Base-by-base conservation (phyloP, 1,139 yeast genomes). In the Zygosaccharomyces pseudobailii region DNA sequence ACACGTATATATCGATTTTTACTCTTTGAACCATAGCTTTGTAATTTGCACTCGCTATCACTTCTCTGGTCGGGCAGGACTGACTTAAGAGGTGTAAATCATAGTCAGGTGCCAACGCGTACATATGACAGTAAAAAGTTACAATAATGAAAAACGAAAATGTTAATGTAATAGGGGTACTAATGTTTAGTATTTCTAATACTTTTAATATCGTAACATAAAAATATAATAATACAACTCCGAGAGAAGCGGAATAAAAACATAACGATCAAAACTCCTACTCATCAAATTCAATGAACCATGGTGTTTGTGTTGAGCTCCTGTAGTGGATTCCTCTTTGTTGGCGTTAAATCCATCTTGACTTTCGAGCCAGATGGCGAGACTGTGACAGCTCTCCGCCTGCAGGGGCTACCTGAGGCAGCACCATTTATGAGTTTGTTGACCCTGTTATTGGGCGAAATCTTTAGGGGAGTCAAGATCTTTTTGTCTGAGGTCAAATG, bases 361-460 rank as follows among this genome's bases (percentile, higher is more conserved):
- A 41, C 23, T 17, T 40, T 34, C 17, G 17, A 13, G 17, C 17
- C 17, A 20, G 27, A 27, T 10, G 36, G 27, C 3, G 37, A 20
- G 20, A 47, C 36, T 4, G 45, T 33, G 17, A 30, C 38, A 23
- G 41, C 36, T 21, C 40, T 43, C 5, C 32, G 43, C 27, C 31
- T 35, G 27, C 33, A 36, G 25, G 47, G 45, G 33, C 44, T 42
- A 9, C 46, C 48, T 5, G 47, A 40, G 28, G 46, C 46, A 3
- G 33, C 32, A 27, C 60, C 62, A 40, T 63, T 62, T 24, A 62
- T 62, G 40, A 63, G 49, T 46, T 58, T 62, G 48, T 60, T 62
- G 3, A 63, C 66, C 47, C 65, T 58, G 47, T 57, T 63, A 36
- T 61, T 63, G 38, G 66, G 65, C 21, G 65, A 60, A 7, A 62